Base-by-base conservation (phyloP, 306 rosid species). In the Sesbania bispinosa region DNA sequence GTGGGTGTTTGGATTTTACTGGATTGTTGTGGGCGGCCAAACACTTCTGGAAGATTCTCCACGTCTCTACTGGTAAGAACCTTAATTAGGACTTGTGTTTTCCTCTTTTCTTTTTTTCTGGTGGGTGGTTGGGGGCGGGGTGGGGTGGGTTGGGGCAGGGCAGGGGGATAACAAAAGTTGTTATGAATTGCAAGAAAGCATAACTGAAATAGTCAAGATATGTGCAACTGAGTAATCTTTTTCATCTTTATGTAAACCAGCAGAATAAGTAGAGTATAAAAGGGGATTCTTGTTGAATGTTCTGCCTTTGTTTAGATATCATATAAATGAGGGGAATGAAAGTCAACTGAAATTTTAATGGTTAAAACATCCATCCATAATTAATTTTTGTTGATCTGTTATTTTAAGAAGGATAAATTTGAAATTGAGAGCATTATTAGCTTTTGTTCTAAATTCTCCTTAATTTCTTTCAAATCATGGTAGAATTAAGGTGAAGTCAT, bases 1-100 rank as follows among this genome's bases (percentile, higher is more conserved):
- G 97, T 91, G 97, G 97, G 83, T 84, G 48, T 72, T 87, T 58
- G 97, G 97, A 69, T 91, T 91, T 81, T 91, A 88, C 69, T 91
- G 97, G 89, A 88, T 87, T 84, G 96, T 88, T 77, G 67, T 78
- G 67, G 97, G 96, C 4, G 97, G 90, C 59, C 92, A 91, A 80
- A 77, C 82, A 32, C 92, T 91, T 71, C 51, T 91, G 43, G 90
- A 88, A 71, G 90, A 91, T 84, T 86, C 92, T 76, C 96, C 97
- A 0, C 90, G 89, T 60, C 90, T 91, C 68, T 91, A 91, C 69
- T 88, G 97, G 97, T 88, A 79, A 79, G 45, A 71, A 24, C 48
- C 76, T 32, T 32, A 60, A 41, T 62, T 68, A 46, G 46, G 54
- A 50, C 38, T 11, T 60, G 36, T 18, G 14, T 32, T 66, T 50